phyloP scores from a whole-genome alignment of 2,329 filamentous ascomycete genomes.

The Lasiodiplodia theobromae region DNA sequence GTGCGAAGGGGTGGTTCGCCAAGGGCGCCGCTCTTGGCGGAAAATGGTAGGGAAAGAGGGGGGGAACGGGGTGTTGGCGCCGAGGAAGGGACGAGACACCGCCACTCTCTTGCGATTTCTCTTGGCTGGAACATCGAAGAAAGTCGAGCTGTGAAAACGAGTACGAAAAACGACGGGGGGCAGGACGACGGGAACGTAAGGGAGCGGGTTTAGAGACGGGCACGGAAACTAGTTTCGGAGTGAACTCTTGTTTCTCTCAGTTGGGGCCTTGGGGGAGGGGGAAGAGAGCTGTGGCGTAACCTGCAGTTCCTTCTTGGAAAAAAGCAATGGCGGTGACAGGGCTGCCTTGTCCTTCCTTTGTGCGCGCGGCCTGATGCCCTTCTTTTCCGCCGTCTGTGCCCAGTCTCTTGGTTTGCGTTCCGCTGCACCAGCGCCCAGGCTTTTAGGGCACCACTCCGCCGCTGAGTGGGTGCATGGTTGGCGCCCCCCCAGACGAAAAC shows the following conservation, averaged over 20 bases:
- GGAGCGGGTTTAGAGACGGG: background rate
- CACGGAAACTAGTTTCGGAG: background rate
- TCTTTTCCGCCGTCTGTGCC: background rate
- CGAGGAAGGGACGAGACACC: slow-evolving; percentile 11
- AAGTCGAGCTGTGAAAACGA: background rate
- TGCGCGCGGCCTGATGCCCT: too few relatives aligned
- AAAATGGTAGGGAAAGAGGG: background rate
- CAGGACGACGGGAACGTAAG: background rate
- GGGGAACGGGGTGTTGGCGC: background rate
- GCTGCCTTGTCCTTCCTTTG: background rate
- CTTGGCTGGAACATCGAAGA: background rate
- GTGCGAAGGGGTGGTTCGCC: background rate
- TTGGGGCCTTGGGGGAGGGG: too few relatives aligned
- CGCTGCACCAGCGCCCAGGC: background rate
- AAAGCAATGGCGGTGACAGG: too few relatives aligned
- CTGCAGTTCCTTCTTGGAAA: too few relatives aligned
- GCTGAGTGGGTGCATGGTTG: background rate
- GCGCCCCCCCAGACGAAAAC: background rate
- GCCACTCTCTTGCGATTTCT: too few relatives aligned
- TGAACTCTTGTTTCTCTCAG: background rate
- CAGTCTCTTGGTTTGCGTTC: background rate
- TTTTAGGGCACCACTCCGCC: background rate
- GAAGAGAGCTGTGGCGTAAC: too few relatives aligned
- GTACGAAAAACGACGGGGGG: background rate
- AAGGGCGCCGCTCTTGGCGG: slow-evolving; percentile 23